Conservation (phyloP, 73 alveolate genomes). For the Effrenium voratum region DNA sequence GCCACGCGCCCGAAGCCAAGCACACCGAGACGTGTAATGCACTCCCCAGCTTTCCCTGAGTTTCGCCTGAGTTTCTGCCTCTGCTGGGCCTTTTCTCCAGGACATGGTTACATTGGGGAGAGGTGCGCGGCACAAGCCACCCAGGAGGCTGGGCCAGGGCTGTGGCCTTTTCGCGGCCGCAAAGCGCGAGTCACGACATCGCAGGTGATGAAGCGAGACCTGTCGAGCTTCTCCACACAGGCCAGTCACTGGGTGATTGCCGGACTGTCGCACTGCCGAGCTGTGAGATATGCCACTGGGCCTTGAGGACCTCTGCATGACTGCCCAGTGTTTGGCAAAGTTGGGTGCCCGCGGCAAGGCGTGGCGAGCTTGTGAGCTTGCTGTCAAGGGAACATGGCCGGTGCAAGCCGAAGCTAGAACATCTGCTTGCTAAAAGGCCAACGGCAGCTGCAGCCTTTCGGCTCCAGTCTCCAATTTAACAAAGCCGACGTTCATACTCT, state of each 20-base stretch:
- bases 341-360: constrained; percentile 87
- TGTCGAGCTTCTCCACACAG: constrained; percentile 73
- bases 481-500: constrained; percentile 89
- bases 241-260: neutral
- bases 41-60: too few relatives aligned
- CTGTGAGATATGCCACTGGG: too few relatives aligned
- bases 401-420: neutral
- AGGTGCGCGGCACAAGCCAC: constrained; percentile 25
- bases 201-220: constrained; percentile 82
- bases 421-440: neutral
- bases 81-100: too few relatives aligned
- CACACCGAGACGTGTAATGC: too few relatives aligned
- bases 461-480: constrained; percentile 79
- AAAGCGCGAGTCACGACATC: neutral
- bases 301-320: constrained; percentile 74
- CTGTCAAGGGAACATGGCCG: neutral
- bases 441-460: too few relatives aligned
- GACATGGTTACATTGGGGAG: constrained; percentile 35
- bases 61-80: too few relatives aligned
- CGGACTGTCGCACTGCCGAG: neutral
- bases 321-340: constrained; percentile 92
- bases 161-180: neutral
- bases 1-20: too few relatives aligned
- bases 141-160: constrained; percentile 3
- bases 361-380: too few relatives aligned